phyloP scores from a whole-genome alignment of 306 rosid species.

The Cucumis melo region DNA sequence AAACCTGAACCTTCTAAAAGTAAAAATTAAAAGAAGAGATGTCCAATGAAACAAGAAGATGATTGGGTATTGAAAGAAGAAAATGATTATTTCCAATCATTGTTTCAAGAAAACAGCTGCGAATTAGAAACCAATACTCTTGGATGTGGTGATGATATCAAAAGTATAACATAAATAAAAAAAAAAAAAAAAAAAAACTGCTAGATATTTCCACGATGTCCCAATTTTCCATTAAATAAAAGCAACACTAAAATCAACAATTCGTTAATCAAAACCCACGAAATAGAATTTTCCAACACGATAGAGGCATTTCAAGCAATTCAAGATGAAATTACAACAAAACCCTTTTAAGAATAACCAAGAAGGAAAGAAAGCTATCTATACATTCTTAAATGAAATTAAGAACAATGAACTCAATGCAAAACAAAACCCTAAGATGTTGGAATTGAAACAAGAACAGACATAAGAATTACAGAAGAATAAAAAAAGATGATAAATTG shows the following conservation, averaged over 20 bases:
- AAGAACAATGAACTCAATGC: not conserved
- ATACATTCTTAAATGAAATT: not conserved
- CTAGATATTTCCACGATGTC: no score
- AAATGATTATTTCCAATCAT: not conserved
- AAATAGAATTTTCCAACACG: not conserved
- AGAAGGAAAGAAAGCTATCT: not conserved
- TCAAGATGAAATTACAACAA: not conserved
- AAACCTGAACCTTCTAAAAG: no score
- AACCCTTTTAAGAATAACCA: not conserved
- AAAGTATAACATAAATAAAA: not conserved
- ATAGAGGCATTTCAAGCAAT: not conserved
- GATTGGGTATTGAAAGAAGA: not conserved
- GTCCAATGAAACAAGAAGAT: not conserved
- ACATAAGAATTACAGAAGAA: not conserved
- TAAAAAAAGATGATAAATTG: not conserved
- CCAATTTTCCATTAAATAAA: not conserved
- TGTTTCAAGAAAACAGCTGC: not conserved
- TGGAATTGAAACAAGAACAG: not conserved
- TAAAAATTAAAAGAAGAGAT: no score
- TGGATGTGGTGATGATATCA: not conserved
- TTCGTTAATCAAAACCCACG: not conserved
- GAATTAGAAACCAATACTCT: not conserved
- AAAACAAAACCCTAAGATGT: not conserved
- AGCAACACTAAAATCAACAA: not conserved
- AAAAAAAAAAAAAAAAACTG: no score